Evolutionary conservation across 2,329 filamentous ascomycete genomes (phyloP), one percentile per base, ranked within the genome.

Genomic region (Chaetomium globosum): DNA sequence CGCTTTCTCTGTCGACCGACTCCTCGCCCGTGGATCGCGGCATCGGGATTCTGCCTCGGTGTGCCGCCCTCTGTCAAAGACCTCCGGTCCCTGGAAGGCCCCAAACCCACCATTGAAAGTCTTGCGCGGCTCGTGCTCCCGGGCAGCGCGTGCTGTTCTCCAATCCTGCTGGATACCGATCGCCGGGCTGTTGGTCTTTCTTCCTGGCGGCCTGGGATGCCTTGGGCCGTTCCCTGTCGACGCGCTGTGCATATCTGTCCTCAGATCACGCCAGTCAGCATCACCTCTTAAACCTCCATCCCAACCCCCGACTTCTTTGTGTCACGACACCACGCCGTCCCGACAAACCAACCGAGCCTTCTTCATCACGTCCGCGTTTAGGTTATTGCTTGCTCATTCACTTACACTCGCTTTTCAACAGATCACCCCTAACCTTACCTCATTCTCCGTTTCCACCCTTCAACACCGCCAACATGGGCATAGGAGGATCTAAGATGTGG

Each of bases 401-500:
- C 70, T 72, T 67, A 72, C 70, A 13, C 36, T 51, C 62, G 28
- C 36, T 10, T 66, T 33, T 63, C 58, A 16, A 60, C 64, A 71
- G 68, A 68, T 67, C 55, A 59, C 57, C 55, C 51, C n/a, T 48
- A 21, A 51, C 59, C n/a, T 48, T 16, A 51, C 59, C 10, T 52
- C 49, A 39, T 56, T 65, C 65, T 39, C 56, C 64, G 56, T 57
- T 66, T 59, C 61, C 61, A 28, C 61, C 61, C 48, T 57, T 63
- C 65, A 70, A 71, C 52, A 69, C 69, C 85, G 85, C 86, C 84
- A 93, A 81, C 82, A 99, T 99, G 95, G 95, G 95, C 96, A 87
- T 98, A 81, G 88, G 90, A 79, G 92, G 98, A 83, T 98, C 93
- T 76, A 97, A 95, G 66, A 55, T 68, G 49, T 66, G 56, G 59